phyloP scores from a whole-genome alignment of 2,329 filamentous ascomycete genomes.

The Colletotrichum navitas region DNA sequence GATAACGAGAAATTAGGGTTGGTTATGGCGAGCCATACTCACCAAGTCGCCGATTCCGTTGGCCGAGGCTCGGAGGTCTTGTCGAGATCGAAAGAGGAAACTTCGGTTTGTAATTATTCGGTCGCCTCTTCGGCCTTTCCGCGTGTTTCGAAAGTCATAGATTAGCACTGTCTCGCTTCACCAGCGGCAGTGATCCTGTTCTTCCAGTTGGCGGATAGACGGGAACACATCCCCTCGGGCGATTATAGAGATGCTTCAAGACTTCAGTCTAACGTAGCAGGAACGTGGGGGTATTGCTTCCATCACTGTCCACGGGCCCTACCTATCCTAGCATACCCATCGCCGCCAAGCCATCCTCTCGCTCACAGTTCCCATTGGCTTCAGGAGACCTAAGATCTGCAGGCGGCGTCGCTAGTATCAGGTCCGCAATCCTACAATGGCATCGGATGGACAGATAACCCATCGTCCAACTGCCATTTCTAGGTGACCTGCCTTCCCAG shows the following conservation, averaged over 20 bases:
- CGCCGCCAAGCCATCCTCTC: constrained; percentile 17
- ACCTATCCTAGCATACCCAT: constrained; percentile 11
- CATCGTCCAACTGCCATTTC: constrained; percentile 30
- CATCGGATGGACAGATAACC: not conserved
- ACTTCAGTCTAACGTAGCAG: constrained; percentile 10
- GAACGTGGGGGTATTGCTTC: constrained; percentile 37
- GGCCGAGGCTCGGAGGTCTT: not conserved
- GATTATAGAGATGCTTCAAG: constrained; percentile 1
- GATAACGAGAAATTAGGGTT: not conserved
- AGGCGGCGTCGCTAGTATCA: constrained; percentile 19
- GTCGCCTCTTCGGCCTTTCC: not conserved
- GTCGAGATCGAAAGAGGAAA: not conserved
- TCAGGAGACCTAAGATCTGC: constrained; percentile 7
- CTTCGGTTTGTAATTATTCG: too few relatives aligned
- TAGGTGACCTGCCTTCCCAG: constrained; percentile 28
- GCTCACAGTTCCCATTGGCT: constrained; percentile 12
- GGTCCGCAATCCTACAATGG: constrained; percentile 13
- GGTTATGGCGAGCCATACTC: not conserved
- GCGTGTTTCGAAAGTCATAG: not conserved
- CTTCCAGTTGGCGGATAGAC: constrained; percentile 32
- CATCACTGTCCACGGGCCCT: constrained; percentile 13
- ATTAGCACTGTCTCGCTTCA: not conserved
- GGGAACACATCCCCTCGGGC: constrained; percentile 34
- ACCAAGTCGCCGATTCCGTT: not conserved
- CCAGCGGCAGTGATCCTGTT: not conserved